Conservation (phyloP, 208 protist genomes). For the Baffinella frigidus region DNA sequence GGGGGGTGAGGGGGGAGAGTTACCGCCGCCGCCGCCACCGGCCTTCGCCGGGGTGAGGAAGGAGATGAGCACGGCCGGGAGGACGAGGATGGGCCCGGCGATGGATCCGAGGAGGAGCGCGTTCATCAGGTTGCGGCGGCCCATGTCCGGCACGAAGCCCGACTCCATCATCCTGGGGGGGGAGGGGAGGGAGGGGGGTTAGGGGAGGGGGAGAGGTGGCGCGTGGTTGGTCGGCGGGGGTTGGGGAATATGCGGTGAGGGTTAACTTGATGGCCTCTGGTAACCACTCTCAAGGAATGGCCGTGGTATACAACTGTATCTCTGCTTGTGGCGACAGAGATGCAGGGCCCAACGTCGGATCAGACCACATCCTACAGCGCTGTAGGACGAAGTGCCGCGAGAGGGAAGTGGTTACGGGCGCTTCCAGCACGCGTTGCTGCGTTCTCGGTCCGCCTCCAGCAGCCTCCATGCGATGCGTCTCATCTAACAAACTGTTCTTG, state of each 20-base stretch:
- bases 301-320: too few relatives aligned
- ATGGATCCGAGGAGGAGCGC: slow-evolving; percentile 22
- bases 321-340: neutral
- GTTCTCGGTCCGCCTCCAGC: too few relatives aligned
- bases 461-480: too few relatives aligned
- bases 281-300: too few relatives aligned
- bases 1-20: too few relatives aligned
- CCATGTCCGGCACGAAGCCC: slow-evolving; percentile 36
- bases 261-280: neutral
- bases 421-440: too few relatives aligned
- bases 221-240: neutral
- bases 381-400: too few relatives aligned
- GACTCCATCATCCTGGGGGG: neutral
- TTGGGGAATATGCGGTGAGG: neutral
- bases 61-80: slow-evolving; percentile 22
- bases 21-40: slow-evolving; percentile 20
- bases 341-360: neutral
- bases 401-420: too few relatives aligned
- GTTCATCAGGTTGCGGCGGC: slow-evolving; percentile 40
- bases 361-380: too few relatives aligned
- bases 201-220: neutral
- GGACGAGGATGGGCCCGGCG: slow-evolving; percentile 35
- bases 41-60: slow-evolving; percentile 30
- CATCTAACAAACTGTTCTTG: too few relatives aligned
- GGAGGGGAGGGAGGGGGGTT: neutral